Conservation (phyloP, 345 rosid species). For the Passiflora organensis region DNA sequence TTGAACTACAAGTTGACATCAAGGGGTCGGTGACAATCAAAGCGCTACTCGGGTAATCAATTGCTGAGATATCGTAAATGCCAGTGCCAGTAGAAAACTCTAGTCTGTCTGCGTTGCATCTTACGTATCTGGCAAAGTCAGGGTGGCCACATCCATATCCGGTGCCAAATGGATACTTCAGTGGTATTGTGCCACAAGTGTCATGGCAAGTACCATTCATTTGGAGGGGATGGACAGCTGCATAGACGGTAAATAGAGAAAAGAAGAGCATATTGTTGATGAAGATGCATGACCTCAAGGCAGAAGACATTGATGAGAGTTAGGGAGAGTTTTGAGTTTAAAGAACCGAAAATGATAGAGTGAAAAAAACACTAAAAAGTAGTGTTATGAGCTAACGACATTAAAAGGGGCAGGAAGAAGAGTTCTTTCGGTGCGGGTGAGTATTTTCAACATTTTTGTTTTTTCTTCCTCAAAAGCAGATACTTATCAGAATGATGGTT, state of each 20-base stretch:
- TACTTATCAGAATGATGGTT: conserved; percentile 22
- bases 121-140: conserved; percentile 42
- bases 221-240: conserved; percentile 22
- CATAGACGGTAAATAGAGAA: conserved; percentile 13
- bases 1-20: conserved; percentile 61
- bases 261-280: conserved; percentile 25
- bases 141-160: conserved; percentile 57
- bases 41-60: conserved; percentile 43
- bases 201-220: conserved; percentile 32
- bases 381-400: not conserved
- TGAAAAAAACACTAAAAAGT: not conserved
- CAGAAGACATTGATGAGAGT: conserved; percentile 31
- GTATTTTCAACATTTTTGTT: conserved; percentile 17
- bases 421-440: conserved; percentile 27
- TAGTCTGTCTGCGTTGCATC: conserved; percentile 41
- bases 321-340: conserved; percentile 10
- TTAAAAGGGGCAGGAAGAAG: conserved; percentile 3
- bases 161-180: conserved; percentile 49
- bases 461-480: conserved; percentile 44
- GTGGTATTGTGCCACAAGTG: conserved; percentile 44
- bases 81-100: conserved; percentile 52
- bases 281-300: conserved; percentile 19
- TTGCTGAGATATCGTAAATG: conserved; percentile 40
- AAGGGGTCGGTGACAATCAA: conserved; percentile 44
- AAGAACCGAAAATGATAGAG: not conserved